Evolutionary conservation across 305 asterid genomes (phyloP), one percentile per base, ranked within the genome.

Genomic region (Euphrasia arctica): DNA sequence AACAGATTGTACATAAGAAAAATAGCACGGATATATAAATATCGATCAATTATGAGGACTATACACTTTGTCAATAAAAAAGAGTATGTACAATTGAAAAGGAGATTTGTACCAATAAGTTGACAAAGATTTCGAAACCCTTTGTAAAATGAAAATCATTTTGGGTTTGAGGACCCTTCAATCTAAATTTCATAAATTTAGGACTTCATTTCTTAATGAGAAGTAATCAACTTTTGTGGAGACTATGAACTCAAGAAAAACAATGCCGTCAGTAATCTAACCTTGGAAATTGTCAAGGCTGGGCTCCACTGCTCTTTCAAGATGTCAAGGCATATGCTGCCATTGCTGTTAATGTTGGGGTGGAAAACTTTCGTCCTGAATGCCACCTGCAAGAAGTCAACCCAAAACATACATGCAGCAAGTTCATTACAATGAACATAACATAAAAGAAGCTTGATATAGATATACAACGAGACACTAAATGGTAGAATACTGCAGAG

Each of bases 301-400:
- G 51, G 51, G 51, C 51, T 47, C 51, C 51, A 47, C 15, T 47
- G 51, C 51, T 47, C 51, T 47, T 47, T 47, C 51, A 47, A 47
- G 51, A 47, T 47, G 18, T 47, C 51, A n/a, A 47, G 51, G 51
- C 51, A 47, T 10, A 47, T 47, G 51, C 51, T 47, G 15, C 51
- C 51, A 3, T 47, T 47, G 51, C 51, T 47, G 15, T 47, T 47
- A 47, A 47, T 47, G 51, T 47, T 47, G 51, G 51, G 51, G 15
- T 47, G 51, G 15, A 47, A 47, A 12, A 47, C 51, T 47, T 47
- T 47, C 51, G 51, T 47, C 51, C 51, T 47, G 7, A 47, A 47
- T 47, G 51, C 51, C 15, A 47, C 51, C 51, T 47, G 51, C 51
- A 47, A 47, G 3, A 47, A 11, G 51, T 12, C 51, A 47, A 12